Conservation (phyloP, 345 rosid genomes). For the Bruguiera parviflora region DNA sequence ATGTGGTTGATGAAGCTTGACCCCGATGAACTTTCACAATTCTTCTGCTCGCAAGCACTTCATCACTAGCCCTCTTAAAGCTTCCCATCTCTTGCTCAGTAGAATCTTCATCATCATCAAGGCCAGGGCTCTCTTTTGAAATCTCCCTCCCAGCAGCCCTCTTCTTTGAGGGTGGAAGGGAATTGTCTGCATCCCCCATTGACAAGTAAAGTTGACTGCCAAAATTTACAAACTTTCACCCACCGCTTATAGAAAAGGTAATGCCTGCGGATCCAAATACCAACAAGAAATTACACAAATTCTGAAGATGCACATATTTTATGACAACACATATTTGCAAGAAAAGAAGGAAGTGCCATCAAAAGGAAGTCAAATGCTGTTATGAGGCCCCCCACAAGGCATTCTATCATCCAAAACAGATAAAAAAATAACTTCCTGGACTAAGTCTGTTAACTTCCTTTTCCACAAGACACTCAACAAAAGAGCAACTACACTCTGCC, state of each 20-base stretch:
- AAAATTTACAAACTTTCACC: not conserved
- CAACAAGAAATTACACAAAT: not conserved
- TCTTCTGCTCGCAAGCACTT: conserved; percentile 76
- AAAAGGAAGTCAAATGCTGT: too few relatives aligned
- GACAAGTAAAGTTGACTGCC: not conserved
- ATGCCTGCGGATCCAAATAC: conserved; percentile 8
- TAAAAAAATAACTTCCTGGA: too few relatives aligned
- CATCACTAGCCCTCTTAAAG: conserved; percentile 88
- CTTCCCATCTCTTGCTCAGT: conserved; percentile 59
- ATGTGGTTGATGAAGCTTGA: conserved; percentile 39
- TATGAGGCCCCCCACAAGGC: too few relatives aligned
- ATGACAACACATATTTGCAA: not conserved
- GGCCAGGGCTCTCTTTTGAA: conserved; percentile 70
- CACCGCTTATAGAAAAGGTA: not conserved
- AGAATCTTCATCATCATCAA: conserved; percentile 75
- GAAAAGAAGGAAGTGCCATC: not conserved
- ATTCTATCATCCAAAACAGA: too few relatives aligned
- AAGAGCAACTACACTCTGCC: too few relatives aligned
- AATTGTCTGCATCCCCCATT: conserved; percentile 78
- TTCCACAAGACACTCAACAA: too few relatives aligned
- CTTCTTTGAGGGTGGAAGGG: conserved; percentile 77
- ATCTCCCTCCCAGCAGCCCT: conserved; percentile 92
- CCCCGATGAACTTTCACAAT: conserved; percentile 68
- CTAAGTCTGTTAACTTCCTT: too few relatives aligned
- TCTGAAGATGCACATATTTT: not conserved